Evolutionary conservation across 352 stramenopile species (phyloP), one percentile per base, ranked within the genome.

Genomic region (Phytopythium aichiense): DNA sequence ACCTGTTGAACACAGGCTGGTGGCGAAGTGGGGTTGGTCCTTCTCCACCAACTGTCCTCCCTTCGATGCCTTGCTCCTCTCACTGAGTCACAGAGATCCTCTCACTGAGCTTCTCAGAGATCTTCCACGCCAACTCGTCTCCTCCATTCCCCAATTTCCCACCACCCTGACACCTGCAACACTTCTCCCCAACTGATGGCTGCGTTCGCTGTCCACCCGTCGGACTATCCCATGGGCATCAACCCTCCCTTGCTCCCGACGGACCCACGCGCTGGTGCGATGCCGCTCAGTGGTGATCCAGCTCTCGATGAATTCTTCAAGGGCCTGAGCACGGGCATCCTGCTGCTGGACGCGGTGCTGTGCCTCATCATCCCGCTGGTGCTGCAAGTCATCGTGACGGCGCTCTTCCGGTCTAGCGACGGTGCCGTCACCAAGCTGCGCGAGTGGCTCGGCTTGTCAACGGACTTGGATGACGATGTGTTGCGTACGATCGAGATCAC

Each of bases 321-420:
- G 51, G 58, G 38, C 49, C n/a, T 85, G 35, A 64, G 64, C 60
- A 81, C 75, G 13, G 66, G 67, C 30, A 68, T 77, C 61, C 51
- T 81, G 37, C 58, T 80, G 11, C 20, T 81, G 2, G 79, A 88
- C 61, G 61, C 68, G 40, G 61, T 81, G 35, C 49, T 88, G 35
- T 84, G 77, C 42, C 38, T 83, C 25, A 53, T 79, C 46, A 68
- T 79, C 22, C 70, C 76, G 33, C 52, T 75, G 16, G 48, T 45
- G 38, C 38, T 45, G 38, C 38, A 45, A 45, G 38, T 45, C 12
- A 1, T 45, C 38, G 38, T 11, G 38, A 16, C 15, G 38, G 38
- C 38, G 15, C 15, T 45, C 7, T 45, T 16, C 38, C 38, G 38
- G 13, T 45, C 38, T 1, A 45, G 38, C 15, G 38, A 20, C 15